Evolutionary conservation across 768 basidiomycete genomes (phyloP).

Genomic region (Strobilomyces confusus): DNA sequence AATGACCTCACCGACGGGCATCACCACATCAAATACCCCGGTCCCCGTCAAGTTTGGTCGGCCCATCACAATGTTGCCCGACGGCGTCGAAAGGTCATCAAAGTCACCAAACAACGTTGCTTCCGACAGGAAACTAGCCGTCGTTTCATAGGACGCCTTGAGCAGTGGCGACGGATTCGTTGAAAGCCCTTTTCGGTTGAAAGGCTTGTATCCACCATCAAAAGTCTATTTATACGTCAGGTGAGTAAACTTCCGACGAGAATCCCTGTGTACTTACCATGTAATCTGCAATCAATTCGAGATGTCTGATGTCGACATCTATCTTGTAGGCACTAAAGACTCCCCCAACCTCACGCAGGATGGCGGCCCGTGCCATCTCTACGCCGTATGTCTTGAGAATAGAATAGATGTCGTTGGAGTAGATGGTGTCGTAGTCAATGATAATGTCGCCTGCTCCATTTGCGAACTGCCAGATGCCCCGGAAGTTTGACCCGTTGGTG

Average conservation of each 20-base stretch:
- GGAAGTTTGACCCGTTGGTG: conserved; percentile 92
- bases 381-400: conserved; percentile 92
- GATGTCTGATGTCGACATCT: conserved; percentile 88
- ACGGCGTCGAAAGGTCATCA: conserved; percentile 87
- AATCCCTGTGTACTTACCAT: conserved; percentile 62
- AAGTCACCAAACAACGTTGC: conserved; percentile 94
- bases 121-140: conserved; percentile 88
- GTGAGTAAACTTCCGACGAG: background rate
- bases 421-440: conserved; percentile 75
- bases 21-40: conserved; percentile 86
- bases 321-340: conserved; percentile 97
- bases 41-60: conserved; percentile 89
- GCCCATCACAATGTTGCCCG: conserved; percentile 88
- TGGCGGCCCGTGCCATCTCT: conserved; percentile 90
- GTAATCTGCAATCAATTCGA: conserved; percentile 97
- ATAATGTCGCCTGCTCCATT: conserved; percentile 49
- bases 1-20: conserved; percentile 33
- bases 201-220: conserved; percentile 96
- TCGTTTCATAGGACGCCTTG: conserved; percentile 98
- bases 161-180: conserved; percentile 92
- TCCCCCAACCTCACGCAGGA: conserved; percentile 84
- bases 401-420: conserved; percentile 94
- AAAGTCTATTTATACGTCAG: conserved; percentile 67
- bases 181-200: conserved; percentile 94
- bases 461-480: conserved; percentile 80